phyloP scores from a whole-genome alignment of 495 filamentous ascomycete species.

The Daldinia bambusicola region DNA sequence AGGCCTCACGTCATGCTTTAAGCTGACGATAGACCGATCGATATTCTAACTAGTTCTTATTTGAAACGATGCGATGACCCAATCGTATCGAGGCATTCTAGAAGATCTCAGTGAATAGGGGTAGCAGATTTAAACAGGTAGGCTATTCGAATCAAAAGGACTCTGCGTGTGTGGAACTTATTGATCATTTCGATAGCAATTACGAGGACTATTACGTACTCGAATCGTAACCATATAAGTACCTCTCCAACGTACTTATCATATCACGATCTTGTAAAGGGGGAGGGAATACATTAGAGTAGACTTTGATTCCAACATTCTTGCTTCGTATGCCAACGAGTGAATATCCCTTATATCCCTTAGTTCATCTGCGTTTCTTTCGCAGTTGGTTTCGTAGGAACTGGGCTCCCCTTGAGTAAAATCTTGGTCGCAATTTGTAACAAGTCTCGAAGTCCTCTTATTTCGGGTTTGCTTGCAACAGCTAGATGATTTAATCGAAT shows the following conservation, averaged over 20 bases:
- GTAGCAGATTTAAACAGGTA: neutral
- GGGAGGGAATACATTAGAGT: neutral
- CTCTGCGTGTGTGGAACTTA: neutral
- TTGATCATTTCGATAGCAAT: neutral
- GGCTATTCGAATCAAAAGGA: conserved; percentile 2
- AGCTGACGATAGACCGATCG: conserved; percentile 24
- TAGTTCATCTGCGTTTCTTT: neutral
- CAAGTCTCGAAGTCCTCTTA: neutral
- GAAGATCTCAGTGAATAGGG: neutral
- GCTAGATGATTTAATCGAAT: neutral
- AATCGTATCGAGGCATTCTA: conserved; percentile 19
- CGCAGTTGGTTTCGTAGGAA: neutral
- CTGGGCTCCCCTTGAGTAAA: neutral
- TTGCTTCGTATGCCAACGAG: neutral
- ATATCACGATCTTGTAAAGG: neutral
- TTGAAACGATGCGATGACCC: conserved; percentile 10
- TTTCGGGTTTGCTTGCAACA: neutral
- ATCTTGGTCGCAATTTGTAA: neutral
- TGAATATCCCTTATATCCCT: neutral
- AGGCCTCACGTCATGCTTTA: conserved; percentile 42
- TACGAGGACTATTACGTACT: neutral
- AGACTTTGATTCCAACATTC: neutral
- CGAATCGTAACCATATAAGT: neutral
- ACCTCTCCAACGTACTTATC: too few species aligned
- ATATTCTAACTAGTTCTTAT: neutral